Base-by-base conservation (phyloP, 495 filamentous ascomycete species). In the Annulohypoxylon maeteangense region DNA sequence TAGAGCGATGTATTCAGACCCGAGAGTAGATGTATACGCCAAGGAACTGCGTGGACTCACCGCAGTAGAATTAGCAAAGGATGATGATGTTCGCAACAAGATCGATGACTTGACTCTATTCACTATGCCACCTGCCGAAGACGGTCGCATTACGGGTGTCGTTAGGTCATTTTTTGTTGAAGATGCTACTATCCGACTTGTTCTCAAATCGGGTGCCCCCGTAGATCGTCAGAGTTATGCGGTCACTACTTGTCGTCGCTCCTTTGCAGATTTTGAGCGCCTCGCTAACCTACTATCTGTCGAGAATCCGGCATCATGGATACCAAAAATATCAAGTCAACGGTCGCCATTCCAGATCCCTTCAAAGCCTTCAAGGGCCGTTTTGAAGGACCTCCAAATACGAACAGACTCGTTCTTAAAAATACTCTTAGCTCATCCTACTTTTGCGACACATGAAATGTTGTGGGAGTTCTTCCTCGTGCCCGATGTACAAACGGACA, bases 401-500 rank as follows among this genome's bases (percentile, higher is more conserved):
- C 90, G 91, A 29, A 88, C 97, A 7, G 93, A 98, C 79, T 88
- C 87, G 34, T 97, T 98, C 73, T 80, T 99, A 62, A 91, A 91
- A 48, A 91, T 93, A 7, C 85, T 99, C 22, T 84, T 99, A 32
- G 83, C 88, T 0, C 96, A 99, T 75, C 91, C 96, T 2, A 98
- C 95, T 4, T 98, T 99, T 78, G 89, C 93, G 0, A 98, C 92
- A 0, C 96, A 98, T 75, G 96, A 99, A 82, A 92, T 98, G 86
- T 84, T 99, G 6, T 99, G 96, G 96, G 96, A 99, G 73, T 99
- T 99, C 81, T 97, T 99, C 79, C 87, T 99, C 1, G 95, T 98
- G 14, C 96, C 96, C 1, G 96, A 99, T 62, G 86, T 98, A 18
- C 93, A 97, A 72, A 87, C 92, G 3, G 89, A 94, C 14, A 91